Evolutionary conservation across 2,329 filamentous ascomycete genomes (phyloP).

Genomic region (Stenocarpella maydis): DNA sequence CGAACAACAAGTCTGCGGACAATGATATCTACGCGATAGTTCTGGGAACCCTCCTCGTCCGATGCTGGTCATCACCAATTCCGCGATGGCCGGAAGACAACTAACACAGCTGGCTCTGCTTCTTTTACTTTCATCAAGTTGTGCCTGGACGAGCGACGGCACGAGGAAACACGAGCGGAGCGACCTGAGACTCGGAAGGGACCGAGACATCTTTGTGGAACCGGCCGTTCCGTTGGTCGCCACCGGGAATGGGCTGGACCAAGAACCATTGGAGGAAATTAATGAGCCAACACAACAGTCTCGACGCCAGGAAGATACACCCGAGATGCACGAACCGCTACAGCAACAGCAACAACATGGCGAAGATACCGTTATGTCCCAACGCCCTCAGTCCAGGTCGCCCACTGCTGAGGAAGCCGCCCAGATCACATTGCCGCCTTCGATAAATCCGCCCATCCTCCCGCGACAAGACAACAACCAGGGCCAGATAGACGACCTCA

Average conservation of each 20-base stretch:
- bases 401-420: slow-evolving; percentile 29
- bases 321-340: background rate
- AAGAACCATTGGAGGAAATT: background rate
- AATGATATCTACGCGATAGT: slow-evolving; percentile 25
- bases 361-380: background rate
- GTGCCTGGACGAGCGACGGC: slow-evolving; percentile 38
- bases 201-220: background rate
- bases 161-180: slow-evolving; percentile 17
- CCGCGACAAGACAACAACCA: slow-evolving; percentile 38
- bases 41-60: slow-evolving; percentile 10
- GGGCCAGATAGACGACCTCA: slow-evolving; percentile 40
- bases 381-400: slow-evolving; percentile 14
- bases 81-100: slow-evolving; percentile 37
- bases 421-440: slow-evolving; percentile 41
- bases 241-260: background rate
- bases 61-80: slow-evolving; percentile 34
- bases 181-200: slow-evolving; percentile 14
- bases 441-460: slow-evolving; percentile 23
- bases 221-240: background rate
- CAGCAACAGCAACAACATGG: background rate
- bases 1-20: background rate
- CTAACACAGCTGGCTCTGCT: slow-evolving; percentile 39
- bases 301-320: background rate
- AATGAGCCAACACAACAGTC: background rate
- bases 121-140: slow-evolving; percentile 39